Percentiles rank a stretch among this genome's conserved stretches.
phyloP scores from a whole-genome alignment of 441 rosid species.

The Viola pubescens region DNA sequence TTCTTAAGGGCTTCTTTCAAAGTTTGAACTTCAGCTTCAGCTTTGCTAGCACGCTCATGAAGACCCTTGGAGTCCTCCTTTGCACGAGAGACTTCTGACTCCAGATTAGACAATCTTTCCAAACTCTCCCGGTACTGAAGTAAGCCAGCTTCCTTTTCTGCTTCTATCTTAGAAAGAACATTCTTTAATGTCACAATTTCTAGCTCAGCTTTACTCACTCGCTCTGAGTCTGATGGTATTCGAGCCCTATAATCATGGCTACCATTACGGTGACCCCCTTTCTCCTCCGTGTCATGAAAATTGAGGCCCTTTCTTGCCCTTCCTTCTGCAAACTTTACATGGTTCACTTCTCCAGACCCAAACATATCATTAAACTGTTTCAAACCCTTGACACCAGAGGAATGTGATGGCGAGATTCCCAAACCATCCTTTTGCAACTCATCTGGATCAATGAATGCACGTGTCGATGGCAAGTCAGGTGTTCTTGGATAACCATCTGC shows the following conservation, averaged over 20 bases:
- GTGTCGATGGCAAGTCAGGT: slow-evolving; percentile 49
- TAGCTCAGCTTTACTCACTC: slow-evolving; percentile 59
- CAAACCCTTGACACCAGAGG: slow-evolving; percentile 43
- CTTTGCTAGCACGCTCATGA: slow-evolving; percentile 54
- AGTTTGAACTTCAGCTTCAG: slow-evolving; percentile 67
- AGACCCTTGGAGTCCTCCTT: slow-evolving; percentile 52
- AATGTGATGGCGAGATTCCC: slow-evolving; percentile 36
- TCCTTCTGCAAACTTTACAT: slow-evolving; percentile 33
- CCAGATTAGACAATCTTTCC: slow-evolving; percentile 60
- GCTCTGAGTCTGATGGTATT: slow-evolving; percentile 52
- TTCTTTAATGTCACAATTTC: slow-evolving; percentile 66
- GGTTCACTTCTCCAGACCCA: slow-evolving; percentile 32
- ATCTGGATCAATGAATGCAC: slow-evolving; percentile 41
- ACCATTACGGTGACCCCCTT: slow-evolving; percentile 24
- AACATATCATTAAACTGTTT: slow-evolving; percentile 40
- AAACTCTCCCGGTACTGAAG: slow-evolving; percentile 63
- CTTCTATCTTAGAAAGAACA: slow-evolving; percentile 69
- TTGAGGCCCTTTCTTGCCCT: slow-evolving; percentile 63
- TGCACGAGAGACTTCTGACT: slow-evolving; percentile 64
- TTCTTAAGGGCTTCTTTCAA: slow-evolving; percentile 52
- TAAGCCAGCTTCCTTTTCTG: slow-evolving; percentile 74
- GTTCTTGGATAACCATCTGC: slow-evolving; percentile 59
- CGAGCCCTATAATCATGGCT: slow-evolving; percentile 32
- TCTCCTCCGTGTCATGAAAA: slow-evolving; percentile 53
- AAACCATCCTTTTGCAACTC: slow-evolving; percentile 55